These are phyloP conservation scores for Lasiosphaeris hirsuta DNA, from an alignment of 495 filamentous ascomycete species.

Conservation along the genomic window DNA sequence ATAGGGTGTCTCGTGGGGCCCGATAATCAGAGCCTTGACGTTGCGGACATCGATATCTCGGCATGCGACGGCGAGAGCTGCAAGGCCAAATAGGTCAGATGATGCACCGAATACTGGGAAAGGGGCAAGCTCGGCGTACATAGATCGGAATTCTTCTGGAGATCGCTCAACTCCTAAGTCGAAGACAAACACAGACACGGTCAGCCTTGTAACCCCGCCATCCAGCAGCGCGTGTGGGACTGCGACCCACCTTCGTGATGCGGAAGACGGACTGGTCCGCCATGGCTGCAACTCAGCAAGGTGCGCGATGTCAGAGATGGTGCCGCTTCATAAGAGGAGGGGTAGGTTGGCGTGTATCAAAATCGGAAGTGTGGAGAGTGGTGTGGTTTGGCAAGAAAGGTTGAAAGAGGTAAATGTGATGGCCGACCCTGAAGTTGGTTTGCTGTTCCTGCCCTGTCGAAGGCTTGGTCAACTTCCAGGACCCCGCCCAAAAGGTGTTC, in stretches of 20 bases:
- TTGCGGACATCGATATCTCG: constrained; percentile 84
- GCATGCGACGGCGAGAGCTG: constrained; percentile 82
- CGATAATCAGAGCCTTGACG: constrained; percentile 84
- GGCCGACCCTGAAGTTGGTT: background rate
- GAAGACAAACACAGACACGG: constrained; percentile 21
- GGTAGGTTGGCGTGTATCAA: background rate
- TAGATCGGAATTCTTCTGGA: constrained; percentile 75
- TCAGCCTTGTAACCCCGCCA: constrained; percentile 37
- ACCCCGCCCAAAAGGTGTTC: no score
- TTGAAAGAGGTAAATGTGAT: background rate
- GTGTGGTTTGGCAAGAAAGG: background rate
- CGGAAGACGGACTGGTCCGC: constrained; percentile 82
- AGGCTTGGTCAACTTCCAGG: background rate
- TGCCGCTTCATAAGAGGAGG: constrained; percentile 2
- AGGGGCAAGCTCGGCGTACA: constrained; percentile 51
- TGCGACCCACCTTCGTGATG: constrained; percentile 65
- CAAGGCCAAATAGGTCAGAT: constrained; percentile 9
- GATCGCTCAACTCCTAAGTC: constrained; percentile 72
- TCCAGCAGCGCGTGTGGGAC: constrained; percentile 9
- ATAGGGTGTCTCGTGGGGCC: constrained; percentile 92
- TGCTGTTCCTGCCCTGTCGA: background rate
- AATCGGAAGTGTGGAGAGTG: background rate
- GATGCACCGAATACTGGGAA: background rate
- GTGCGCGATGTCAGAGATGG: background rate
- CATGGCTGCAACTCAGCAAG: constrained; percentile 46